Percentiles rank a stretch among this genome's conserved stretches.
phyloP scores from a whole-genome alignment of 352 stramenopile species.

The Phytophthora litchii region DNA sequence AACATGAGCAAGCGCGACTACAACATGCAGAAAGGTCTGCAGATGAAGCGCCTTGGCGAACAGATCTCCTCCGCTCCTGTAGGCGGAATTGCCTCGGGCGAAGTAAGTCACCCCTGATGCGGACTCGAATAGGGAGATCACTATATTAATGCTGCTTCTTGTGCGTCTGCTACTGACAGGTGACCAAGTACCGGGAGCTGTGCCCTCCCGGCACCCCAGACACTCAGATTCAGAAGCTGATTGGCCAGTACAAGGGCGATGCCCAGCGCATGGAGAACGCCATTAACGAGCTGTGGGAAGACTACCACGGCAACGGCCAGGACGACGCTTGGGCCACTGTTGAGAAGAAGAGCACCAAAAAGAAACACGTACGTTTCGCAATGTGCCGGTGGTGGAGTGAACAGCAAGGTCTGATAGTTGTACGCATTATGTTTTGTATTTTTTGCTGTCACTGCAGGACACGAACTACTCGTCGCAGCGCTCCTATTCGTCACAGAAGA shows the following conservation, averaged over 20 bases:
- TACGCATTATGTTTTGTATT: neutral
- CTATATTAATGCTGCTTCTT: conserved; percentile 4
- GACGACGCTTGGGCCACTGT: conserved; percentile 83
- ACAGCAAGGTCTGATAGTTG: neutral
- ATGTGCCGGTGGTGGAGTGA: neutral
- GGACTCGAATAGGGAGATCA: neutral
- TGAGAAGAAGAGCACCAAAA: conserved; percentile 84
- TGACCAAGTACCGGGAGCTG: conserved; percentile 79
- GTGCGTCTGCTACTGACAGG: conserved; percentile 27
- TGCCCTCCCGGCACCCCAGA: conserved; percentile 84
- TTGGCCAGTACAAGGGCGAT: conserved; percentile 79
- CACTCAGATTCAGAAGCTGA: conserved; percentile 68
- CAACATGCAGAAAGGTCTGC: conserved; percentile 79
- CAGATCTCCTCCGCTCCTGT: conserved; percentile 37
- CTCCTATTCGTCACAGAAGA: conserved; percentile 45
- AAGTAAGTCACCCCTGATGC: conserved; percentile 42
- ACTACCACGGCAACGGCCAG: conserved; percentile 63
- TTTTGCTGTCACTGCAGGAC: conserved; percentile 13
- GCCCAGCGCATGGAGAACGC: conserved; percentile 69
- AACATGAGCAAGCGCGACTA: conserved; percentile 88
- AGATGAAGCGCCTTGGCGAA: conserved; percentile 83
- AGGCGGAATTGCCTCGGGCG: conserved; percentile 51
- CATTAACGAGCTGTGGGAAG: conserved; percentile 87
- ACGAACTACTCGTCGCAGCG: conserved; percentile 34
- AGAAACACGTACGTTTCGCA: conserved; percentile 41